Conservation (phyloP, 2,329 filamentous ascomycete genomes). For the Beauveria australis region DNA sequence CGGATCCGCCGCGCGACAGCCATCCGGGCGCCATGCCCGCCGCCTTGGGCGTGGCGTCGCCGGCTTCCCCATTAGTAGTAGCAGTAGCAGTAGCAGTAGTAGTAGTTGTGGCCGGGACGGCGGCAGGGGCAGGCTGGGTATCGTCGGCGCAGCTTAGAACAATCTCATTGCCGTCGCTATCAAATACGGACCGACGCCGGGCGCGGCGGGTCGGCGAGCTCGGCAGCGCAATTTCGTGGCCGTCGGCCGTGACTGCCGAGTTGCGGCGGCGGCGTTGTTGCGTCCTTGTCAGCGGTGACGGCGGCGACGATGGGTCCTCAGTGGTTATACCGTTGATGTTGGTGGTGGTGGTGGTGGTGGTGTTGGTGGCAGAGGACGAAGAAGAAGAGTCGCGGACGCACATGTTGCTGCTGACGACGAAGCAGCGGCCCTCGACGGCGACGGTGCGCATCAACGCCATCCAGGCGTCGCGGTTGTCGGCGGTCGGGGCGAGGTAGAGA, state of each 20-base stretch:
- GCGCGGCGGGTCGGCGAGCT: conserved; percentile 15
- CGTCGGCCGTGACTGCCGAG: conserved; percentile 38
- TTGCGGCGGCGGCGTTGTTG: conserved; percentile 20
- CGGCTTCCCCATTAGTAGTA: neutral
- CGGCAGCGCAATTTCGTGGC: conserved; percentile 37
- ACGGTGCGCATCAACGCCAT: conserved; percentile 72
- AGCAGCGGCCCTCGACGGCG: conserved; percentile 72
- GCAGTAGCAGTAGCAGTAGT: too few species aligned
- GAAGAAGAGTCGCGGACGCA: conserved; percentile 36
- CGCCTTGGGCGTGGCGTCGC: conserved; percentile 14
- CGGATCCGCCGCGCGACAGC: conserved; percentile 68
- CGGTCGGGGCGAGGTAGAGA: conserved; percentile 83
- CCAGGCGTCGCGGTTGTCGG: conserved; percentile 80
- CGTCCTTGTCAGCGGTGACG: neutral
- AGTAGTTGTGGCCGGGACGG: neutral
- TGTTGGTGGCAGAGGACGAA: neutral
- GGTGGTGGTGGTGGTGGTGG: neutral
- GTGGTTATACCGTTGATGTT: neutral
- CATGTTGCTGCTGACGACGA: conserved; percentile 82
- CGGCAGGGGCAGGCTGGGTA: neutral
- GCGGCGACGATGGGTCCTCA: neutral
- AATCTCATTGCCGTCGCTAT: conserved; percentile 49
- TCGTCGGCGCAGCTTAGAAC: conserved; percentile 30
- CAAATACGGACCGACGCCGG: conserved; percentile 34
- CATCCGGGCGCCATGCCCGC: conserved; percentile 20